These are phyloP conservation scores for Sarocladium oryzae DNA, from an alignment of 2,329 filamentous ascomycete genomes.

Conservation along the genomic window DNA sequence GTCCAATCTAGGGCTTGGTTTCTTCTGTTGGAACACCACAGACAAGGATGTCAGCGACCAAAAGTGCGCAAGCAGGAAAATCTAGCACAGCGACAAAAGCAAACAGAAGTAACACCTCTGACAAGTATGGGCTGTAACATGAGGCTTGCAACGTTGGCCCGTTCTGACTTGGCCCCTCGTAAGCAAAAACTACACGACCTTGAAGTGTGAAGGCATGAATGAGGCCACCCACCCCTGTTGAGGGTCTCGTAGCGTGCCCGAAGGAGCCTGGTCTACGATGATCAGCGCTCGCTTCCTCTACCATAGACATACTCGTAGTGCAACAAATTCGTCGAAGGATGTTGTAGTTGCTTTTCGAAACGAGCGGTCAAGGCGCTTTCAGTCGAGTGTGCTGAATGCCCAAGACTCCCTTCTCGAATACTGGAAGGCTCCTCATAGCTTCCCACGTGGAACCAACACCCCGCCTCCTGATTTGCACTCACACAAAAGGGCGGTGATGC, in stretches of 20 bases:
- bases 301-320: background rate
- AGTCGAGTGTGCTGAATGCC: background rate
- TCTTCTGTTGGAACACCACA: no score
- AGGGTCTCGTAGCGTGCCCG: background rate
- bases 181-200: no score
- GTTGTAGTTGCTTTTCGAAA: background rate
- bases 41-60: no score
- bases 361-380: background rate
- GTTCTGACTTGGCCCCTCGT: no score
- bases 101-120: no score
- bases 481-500: background rate
- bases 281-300: background rate
- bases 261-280: background rate
- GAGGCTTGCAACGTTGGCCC: no score
- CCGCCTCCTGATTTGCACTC: background rate
- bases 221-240: background rate
- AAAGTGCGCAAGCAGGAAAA: no score
- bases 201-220: background rate
- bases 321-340: no score
- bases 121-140: no score
- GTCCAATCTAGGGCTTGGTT: no score
- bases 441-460: background rate
- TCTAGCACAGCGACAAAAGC: no score
- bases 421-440: background rate
- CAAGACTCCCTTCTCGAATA: constrained; percentile 2